These are phyloP conservation scores for Fusarium odoratissimum DNA, from an alignment of 2,329 filamentous ascomycete genomes.

Conservation along the genomic window DNA sequence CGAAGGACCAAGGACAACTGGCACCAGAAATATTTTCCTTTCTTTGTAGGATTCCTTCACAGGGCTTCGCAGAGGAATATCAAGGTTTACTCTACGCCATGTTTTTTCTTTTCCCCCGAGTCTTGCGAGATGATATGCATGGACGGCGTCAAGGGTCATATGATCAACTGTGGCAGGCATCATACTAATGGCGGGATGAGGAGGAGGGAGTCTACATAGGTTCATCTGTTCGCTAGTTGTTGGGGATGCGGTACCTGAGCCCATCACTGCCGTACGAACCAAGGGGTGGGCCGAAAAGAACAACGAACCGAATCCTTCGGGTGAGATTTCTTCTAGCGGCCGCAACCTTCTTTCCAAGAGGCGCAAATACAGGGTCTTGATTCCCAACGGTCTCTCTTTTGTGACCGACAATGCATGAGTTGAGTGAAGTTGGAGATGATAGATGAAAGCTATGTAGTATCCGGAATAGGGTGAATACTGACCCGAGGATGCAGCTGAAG, in stretches of 20 bases:
- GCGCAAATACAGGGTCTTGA: neutral
- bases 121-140: neutral
- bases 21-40: neutral
- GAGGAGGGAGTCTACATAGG: neutral
- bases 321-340: conserved; percentile 11
- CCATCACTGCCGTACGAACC: conserved; percentile 8
- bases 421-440: neutral
- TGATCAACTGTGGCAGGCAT: neutral
- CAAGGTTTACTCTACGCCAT: neutral
- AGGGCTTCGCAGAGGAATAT: neutral
- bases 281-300: conserved; percentile 14
- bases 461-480: neutral
- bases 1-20: neutral
- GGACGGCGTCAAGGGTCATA: neutral
- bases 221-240: neutral
- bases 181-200: neutral
- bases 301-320: conserved; percentile 19
- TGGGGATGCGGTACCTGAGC: neutral
- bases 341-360: conserved; percentile 2
- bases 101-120: neutral
- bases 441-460: neutral
- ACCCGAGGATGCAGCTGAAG: neutral
- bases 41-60: neutral
- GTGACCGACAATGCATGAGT: neutral
- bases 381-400: neutral